Conservation (phyloP, 768 basidiomycete species). For the Mycena albidolilacea region DNA sequence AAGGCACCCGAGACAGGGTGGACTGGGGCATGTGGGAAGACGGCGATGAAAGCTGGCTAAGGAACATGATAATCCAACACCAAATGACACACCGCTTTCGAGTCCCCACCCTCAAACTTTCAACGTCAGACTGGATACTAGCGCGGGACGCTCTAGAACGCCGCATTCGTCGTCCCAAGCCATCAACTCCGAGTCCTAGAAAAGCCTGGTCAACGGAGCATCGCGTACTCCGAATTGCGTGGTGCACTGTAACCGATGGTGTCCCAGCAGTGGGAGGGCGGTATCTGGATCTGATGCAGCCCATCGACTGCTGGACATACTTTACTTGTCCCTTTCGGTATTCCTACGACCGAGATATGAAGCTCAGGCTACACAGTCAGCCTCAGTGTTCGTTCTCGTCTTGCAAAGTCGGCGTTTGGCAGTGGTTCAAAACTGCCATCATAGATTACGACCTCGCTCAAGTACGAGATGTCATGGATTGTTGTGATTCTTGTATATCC, state of each 20-base stretch:
- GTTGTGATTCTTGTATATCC: slow-evolving; percentile 23
- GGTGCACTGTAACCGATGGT: slow-evolving; percentile 32
- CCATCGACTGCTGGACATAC: slow-evolving; percentile 30
- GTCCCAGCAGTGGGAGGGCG: not conserved
- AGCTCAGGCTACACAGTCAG: slow-evolving; percentile 21
- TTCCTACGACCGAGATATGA: slow-evolving; percentile 21
- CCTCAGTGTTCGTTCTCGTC: slow-evolving; percentile 28
- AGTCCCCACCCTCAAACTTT: slow-evolving; percentile 2
- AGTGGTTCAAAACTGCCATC: slow-evolving; percentile 34
- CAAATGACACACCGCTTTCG: slow-evolving; percentile 29
- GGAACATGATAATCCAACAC: slow-evolving; percentile 24
- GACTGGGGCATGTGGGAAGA: slow-evolving; percentile 37
- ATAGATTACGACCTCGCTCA: slow-evolving; percentile 25
- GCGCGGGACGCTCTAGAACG: slow-evolving; percentile 27
- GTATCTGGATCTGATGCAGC: slow-evolving; percentile 23
- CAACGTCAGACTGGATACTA: slow-evolving; percentile 20
- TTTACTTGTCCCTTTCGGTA: slow-evolving; percentile 35
- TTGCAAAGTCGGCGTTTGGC: slow-evolving; percentile 36
- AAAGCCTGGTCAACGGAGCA: slow-evolving; percentile 23
- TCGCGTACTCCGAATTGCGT: slow-evolving; percentile 35
- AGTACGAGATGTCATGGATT: slow-evolving; percentile 20
- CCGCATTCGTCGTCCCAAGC: not conserved
- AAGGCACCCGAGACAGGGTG: slow-evolving; percentile 22
- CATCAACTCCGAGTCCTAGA: not conserved
- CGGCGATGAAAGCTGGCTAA: slow-evolving; percentile 34